These are phyloP conservation scores for Agrocybe praecox DNA, from an alignment of 768 basidiomycete genomes.

Conservation along the genomic window DNA sequence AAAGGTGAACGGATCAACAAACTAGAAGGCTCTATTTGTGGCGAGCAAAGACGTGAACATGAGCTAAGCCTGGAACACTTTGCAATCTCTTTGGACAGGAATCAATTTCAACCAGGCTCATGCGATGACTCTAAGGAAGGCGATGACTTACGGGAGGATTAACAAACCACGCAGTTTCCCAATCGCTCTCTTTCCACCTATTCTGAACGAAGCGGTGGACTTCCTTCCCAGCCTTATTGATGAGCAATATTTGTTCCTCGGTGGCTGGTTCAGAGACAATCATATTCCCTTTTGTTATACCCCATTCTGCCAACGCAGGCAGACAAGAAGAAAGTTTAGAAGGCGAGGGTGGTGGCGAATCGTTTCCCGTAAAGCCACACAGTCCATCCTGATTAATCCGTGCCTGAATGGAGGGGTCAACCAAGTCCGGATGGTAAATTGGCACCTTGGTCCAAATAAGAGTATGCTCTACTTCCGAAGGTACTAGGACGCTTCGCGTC, in stretches of 20 bases:
- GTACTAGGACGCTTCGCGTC: slow-evolving; percentile 43
- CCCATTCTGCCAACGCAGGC: slow-evolving; percentile 71
- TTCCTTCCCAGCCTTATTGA: slow-evolving; percentile 54
- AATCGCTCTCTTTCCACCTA: slow-evolving; percentile 70
- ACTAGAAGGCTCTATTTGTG: slow-evolving; percentile 18
- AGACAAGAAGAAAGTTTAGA: slow-evolving; percentile 59
- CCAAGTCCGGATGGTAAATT: slow-evolving; percentile 62
- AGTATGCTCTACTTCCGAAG: slow-evolving; percentile 70
- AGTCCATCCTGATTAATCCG: slow-evolving; percentile 77
- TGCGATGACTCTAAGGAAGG: background rate
- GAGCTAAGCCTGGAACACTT: slow-evolving; percentile 79
- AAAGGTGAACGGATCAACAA: background rate
- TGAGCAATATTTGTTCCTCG: slow-evolving; percentile 52
- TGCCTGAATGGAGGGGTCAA: slow-evolving; percentile 49
- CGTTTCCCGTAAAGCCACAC: slow-evolving; percentile 77
- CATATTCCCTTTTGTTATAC: slow-evolving; percentile 62
- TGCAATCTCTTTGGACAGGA: slow-evolving; percentile 66
- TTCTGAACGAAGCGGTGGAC: slow-evolving; percentile 64
- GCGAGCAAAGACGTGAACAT: slow-evolving; percentile 86
- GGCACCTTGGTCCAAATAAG: slow-evolving; percentile 80
- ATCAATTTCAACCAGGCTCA: background rate
- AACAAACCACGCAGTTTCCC: slow-evolving; percentile 93
- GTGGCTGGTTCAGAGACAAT: slow-evolving; percentile 53
- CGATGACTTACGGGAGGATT: slow-evolving; percentile 73
- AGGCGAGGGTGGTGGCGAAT: slow-evolving; percentile 58